phyloP scores from a whole-genome alignment of 177 flowering plant species.

The Tripterygium wilfordii region DNA sequence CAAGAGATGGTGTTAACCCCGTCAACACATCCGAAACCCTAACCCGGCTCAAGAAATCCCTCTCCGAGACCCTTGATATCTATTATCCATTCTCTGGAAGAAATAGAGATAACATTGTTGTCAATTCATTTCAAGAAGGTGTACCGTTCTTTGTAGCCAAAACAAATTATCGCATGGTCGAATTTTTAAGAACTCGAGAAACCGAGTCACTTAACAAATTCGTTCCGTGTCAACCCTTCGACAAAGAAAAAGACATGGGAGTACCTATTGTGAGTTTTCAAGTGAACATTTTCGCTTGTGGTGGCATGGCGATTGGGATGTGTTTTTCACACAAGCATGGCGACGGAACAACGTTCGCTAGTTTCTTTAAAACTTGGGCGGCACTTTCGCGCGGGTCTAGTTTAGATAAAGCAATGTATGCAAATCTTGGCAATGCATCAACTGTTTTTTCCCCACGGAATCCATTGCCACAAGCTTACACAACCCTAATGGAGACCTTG shows the following conservation, averaged over 20 bases:
- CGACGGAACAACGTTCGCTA: neutral
- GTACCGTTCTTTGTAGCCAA: neutral
- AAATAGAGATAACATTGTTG: neutral
- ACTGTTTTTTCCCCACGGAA: neutral
- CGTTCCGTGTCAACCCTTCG: slow-evolving; percentile 3
- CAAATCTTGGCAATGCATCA: neutral
- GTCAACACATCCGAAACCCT: neutral
- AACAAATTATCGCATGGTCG: neutral
- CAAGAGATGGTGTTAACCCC: neutral
- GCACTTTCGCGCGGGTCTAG: neutral
- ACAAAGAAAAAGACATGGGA: neutral
- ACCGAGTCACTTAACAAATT: neutral
- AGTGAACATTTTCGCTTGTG: neutral
- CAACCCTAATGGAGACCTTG: neutral
- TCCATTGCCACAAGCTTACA: neutral
- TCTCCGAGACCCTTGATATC: slow-evolving; percentile 1
- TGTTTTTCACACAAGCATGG: neutral
- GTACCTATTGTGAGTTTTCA: neutral
- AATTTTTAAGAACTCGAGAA: neutral
- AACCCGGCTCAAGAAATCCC: slow-evolving; percentile 1
- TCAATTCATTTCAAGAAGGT: neutral
- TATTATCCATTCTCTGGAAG: slow-evolving; percentile 5
- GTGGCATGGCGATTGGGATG: neutral
- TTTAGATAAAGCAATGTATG: neutral
- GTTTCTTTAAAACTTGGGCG: neutral